Evolutionary conservation across 2,329 filamentous ascomycete species (phyloP).

Genomic region (Fusarium lateritium): DNA sequence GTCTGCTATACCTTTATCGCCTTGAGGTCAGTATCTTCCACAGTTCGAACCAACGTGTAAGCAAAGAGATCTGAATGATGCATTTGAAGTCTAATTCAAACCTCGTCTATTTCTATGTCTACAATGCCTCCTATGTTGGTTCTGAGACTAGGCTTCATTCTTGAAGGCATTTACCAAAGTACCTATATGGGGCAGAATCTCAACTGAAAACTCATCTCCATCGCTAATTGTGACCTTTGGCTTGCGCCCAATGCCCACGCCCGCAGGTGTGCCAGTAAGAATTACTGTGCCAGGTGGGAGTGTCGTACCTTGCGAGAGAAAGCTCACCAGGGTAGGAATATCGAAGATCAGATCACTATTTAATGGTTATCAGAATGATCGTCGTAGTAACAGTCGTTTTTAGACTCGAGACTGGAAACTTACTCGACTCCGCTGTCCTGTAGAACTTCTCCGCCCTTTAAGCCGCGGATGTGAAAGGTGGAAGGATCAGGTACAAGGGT

Average conservation of each 20-base stretch:
- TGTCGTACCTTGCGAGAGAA: conserved; percentile 61
- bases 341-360: conserved; percentile 68
- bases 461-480: conserved; percentile 58
- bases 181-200: conserved; percentile 60
- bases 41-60: no score
- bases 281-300: conserved; percentile 59
- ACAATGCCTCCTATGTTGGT: no score
- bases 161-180: conserved; percentile 55
- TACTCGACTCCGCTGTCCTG: conserved; percentile 59
- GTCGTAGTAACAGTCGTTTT: no score
- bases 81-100: no score
- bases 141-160: conserved; percentile 16
- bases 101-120: no score
- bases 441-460: conserved; percentile 66
- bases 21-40: no score
- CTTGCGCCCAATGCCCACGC: conserved; percentile 57
- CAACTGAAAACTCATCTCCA: conserved; percentile 60
- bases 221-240: conserved; percentile 57
- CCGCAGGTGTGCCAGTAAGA: conserved; percentile 61
- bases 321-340: conserved; percentile 61
- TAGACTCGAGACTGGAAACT: not conserved
- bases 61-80: no score
- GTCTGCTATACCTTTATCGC: no score
- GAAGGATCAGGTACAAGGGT: conserved; percentile 59
- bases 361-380: not conserved